Percentiles rank a stretch among this genome's conserved stretches.
phyloP scores from a whole-genome alignment of 1,139 yeast species.

The Saccharomyces hybrid region DNA sequence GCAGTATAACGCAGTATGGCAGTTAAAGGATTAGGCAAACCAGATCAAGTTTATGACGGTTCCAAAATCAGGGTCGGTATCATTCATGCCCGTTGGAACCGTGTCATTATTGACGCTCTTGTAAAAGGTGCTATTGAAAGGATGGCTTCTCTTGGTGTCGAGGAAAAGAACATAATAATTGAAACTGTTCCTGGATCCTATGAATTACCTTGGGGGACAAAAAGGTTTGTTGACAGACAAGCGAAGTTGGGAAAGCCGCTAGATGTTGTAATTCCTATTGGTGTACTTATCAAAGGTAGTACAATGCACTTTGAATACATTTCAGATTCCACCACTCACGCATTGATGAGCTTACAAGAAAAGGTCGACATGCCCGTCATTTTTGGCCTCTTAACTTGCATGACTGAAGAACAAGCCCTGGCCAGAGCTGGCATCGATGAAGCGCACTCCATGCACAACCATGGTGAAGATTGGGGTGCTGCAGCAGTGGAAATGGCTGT shows the following conservation, averaged over 20 bases:
- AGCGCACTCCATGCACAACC: constrained; percentile 67
- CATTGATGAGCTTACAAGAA: constrained; percentile 75
- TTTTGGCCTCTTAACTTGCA: constrained; percentile 87
- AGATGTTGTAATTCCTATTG: constrained; percentile 90
- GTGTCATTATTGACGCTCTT: constrained; percentile 64
- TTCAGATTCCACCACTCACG: constrained; percentile 82
- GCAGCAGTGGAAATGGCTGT: constrained; percentile 96
- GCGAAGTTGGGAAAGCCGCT: constrained; percentile 43
- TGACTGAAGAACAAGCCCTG: constrained; percentile 90
- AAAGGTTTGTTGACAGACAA: constrained; percentile 45
- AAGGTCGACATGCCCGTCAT: constrained; percentile 70
- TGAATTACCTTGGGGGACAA: constrained; percentile 82
- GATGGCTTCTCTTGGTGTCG: constrained; percentile 59
- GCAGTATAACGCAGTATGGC: constrained; percentile 42
- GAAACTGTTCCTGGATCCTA: constrained; percentile 92
- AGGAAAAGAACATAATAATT: constrained; percentile 64
- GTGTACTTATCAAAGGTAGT: constrained; percentile 89
- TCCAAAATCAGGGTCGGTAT: constrained; percentile 68
- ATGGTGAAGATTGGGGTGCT: constrained; percentile 98
- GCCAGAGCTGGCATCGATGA: constrained; percentile 88
- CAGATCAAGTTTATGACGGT: constrained; percentile 67
- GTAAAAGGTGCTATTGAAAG: constrained; percentile 68
- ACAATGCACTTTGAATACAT: constrained; percentile 98
- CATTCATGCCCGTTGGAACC: constrained; percentile 94
- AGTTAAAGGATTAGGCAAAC: constrained; percentile 68